A percentile compares a stretch with the other conserved stretches of the same genome.
phyloP scores from a whole-genome alignment of 1,284 basidiomycete genomes.

The Irpex sp. region DNA sequence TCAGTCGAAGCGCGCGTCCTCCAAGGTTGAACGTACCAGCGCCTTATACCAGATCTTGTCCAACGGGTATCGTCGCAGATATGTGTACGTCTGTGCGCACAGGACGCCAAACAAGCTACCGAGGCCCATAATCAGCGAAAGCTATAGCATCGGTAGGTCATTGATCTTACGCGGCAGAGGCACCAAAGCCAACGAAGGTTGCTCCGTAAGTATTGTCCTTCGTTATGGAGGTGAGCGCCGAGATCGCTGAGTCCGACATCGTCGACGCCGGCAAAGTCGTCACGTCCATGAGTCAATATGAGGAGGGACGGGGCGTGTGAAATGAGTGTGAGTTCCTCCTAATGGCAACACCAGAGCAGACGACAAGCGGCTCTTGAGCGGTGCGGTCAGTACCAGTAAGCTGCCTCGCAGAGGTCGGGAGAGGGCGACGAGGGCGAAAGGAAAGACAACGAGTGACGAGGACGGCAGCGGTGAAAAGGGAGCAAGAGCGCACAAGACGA shows the following conservation, averaged over 20 bases:
- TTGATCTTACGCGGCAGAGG: conserved; percentile 37
- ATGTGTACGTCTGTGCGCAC: conserved; percentile 49
- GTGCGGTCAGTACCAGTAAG: neutral
- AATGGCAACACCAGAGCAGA: neutral
- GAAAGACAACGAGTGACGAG: neutral
- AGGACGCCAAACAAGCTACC: conserved; percentile 46
- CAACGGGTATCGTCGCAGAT: conserved; percentile 50
- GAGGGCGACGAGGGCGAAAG: neutral
- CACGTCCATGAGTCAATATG: conserved; percentile 5
- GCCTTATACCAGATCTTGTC: conserved; percentile 52
- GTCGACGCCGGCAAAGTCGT: neutral
- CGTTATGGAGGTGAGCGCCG: conserved; percentile 24
- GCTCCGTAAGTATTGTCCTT: conserved; percentile 55
- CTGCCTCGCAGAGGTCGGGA: neutral
- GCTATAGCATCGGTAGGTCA: neutral
- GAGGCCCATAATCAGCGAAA: neutral
- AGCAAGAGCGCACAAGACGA: neutral
- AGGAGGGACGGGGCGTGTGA: neutral
- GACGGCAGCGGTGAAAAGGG: neutral
- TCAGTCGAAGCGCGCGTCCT: neutral
- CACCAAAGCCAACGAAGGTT: conserved; percentile 51
- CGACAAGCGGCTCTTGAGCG: neutral
- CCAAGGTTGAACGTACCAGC: conserved; percentile 38
- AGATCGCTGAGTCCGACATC: conserved; percentile 9
- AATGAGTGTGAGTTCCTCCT: neutral